Evolutionary conservation across 2,329 filamentous ascomycete genomes (phyloP).

Genomic region (Cercospora brassicicola): DNA sequence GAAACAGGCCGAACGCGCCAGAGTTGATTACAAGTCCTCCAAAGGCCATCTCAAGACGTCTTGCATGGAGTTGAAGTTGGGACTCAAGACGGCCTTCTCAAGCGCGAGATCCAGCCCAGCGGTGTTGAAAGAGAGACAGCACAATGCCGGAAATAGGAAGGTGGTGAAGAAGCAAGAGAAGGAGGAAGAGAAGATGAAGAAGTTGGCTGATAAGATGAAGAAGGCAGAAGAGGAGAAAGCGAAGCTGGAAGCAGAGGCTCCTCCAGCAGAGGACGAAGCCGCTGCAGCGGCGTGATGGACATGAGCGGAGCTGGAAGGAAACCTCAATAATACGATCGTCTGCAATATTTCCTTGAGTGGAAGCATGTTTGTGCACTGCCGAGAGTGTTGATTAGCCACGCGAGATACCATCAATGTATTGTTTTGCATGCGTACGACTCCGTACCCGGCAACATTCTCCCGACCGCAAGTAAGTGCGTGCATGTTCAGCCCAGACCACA

Average conservation of each 20-base stretch:
- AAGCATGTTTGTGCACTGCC: not conserved
- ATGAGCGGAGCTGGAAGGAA: not conserved
- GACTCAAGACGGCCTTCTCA: constrained; percentile 14
- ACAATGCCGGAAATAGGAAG: constrained; percentile 7
- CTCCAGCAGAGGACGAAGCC: not conserved
- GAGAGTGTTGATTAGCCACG: not conserved
- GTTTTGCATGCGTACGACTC: not conserved
- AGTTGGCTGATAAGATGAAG: constrained; percentile 15
- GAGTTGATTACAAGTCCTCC: constrained; percentile 19
- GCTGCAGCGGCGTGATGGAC: not conserved
- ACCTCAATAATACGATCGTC: not conserved
- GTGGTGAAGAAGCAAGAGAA: constrained; percentile 8
- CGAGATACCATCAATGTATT: not conserved
- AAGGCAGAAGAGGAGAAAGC: constrained; percentile 14
- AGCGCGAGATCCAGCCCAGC: constrained; percentile 5
- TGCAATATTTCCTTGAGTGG: not conserved
- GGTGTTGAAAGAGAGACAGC: constrained; percentile 11
- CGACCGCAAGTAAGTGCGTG: not conserved
- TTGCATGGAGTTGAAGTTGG: constrained; percentile 13
- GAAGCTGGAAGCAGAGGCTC: constrained; percentile 7
- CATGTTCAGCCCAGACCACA: not conserved
- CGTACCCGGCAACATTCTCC: not conserved
- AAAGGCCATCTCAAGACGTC: constrained; percentile 22
- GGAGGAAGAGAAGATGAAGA: constrained; percentile 16
- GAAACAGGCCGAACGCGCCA: constrained; percentile 16